A percentile compares a stretch with the other conserved stretches of the same genome.
phyloP scores from a whole-genome alignment of 2,329 filamentous ascomycete genomes.

The Alternaria hordeiaustralica region DNA sequence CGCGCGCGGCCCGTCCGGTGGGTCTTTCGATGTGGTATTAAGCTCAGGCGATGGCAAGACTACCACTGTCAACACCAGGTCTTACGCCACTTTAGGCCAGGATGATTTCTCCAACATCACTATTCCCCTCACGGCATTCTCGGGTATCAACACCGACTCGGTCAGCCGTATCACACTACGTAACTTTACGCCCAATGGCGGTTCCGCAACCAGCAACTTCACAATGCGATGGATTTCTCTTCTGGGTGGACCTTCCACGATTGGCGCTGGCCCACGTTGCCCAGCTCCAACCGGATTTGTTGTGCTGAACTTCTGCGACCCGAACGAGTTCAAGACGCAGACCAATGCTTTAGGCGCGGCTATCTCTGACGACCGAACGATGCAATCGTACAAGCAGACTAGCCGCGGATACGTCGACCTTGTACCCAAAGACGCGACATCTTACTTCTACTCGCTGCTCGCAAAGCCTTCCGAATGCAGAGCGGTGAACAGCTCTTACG shows the following conservation, averaged over 20 bases:
- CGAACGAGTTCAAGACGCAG: conserved; percentile 3
- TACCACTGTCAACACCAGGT: conserved; percentile 6
- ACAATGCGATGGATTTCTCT: conserved; percentile 10
- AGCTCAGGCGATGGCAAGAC: background rate
- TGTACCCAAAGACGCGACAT: conserved; percentile 4
- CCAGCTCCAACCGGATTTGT: conserved; percentile 4
- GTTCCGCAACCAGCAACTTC: conserved; percentile 9
- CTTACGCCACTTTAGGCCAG: conserved; percentile 6
- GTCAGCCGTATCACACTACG: conserved; percentile 10
- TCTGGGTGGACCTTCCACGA: background rate
- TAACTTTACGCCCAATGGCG: conserved; percentile 8
- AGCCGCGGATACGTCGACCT: conserved; percentile 4
- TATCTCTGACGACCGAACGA: conserved; percentile 6
- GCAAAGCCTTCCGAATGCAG: background rate
- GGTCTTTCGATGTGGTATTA: conserved; percentile 10
- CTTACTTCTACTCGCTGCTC: conserved; percentile 5
- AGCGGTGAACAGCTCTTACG: conserved; percentile 8
- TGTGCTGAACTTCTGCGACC: conserved; percentile 10
- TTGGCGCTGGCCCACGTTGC: conserved; percentile 1
- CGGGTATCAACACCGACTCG: background rate
- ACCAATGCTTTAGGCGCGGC: conserved; percentile 9
- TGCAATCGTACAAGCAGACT: conserved; percentile 7
- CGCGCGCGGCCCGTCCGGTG: conserved; percentile 7
- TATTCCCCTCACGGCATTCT: conserved; percentile 10
- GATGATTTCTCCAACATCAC: conserved; percentile 11